Evolutionary conservation across 1,139 yeast genomes (phyloP).

Genomic region (Geotrichum reessii): DNA sequence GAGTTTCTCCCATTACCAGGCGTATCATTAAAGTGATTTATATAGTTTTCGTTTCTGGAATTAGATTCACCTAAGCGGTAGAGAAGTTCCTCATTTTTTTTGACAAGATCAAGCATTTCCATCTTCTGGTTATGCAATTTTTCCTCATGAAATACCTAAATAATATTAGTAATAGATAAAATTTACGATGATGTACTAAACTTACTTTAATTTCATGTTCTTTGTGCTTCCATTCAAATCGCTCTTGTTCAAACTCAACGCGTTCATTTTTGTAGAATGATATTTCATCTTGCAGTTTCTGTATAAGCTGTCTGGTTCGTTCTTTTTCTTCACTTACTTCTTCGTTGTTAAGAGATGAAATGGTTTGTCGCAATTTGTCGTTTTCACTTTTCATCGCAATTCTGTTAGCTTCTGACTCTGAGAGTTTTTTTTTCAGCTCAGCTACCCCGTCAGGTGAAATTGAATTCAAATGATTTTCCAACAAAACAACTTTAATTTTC

Average conservation of each 20-base stretch:
- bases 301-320: neutral
- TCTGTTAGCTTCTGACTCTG: constrained; percentile 22
- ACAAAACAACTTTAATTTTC: constrained; percentile 22
- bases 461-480: constrained; percentile 20
- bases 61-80: neutral
- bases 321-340: constrained; percentile 12
- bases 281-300: constrained; percentile 2
- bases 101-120: constrained; percentile 2
- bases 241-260: constrained; percentile 4
- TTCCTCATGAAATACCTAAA: constrained; percentile 8
- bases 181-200: neutral
- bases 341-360: constrained; percentile 12
- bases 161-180: neutral
- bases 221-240: neutral
- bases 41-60: neutral
- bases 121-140: constrained; percentile 1
- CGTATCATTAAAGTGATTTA: neutral
- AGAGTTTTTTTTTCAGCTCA: constrained; percentile 21
- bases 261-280: constrained; percentile 5
- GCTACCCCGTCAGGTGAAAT: constrained; percentile 23
- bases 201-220: constrained; percentile 9
- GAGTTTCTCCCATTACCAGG: neutral
- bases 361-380: constrained; percentile 21
- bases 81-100: constrained; percentile 1
- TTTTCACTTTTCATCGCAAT: constrained; percentile 21